Percentiles rank a stretch among this genome's conserved stretches.
These are phyloP conservation scores for Rosa lucieae DNA, from an alignment of 306 rosid genomes.

Conservation along the genomic window DNA sequence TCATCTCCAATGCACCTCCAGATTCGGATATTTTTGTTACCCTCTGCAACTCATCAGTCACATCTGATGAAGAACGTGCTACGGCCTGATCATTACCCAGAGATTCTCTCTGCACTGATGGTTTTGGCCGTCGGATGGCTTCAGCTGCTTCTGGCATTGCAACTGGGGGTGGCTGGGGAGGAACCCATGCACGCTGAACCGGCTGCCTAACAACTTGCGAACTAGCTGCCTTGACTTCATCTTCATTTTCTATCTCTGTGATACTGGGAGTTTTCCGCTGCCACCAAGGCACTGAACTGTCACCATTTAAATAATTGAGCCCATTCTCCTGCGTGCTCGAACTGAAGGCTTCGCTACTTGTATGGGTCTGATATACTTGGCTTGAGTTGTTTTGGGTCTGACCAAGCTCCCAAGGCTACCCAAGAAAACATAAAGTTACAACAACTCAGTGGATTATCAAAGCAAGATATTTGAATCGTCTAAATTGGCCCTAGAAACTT, in stretches of 20 bases:
- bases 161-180: constrained; percentile 93
- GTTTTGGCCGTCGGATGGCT: constrained; percentile 87
- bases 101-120: constrained; percentile 54
- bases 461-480: constrained; percentile 11
- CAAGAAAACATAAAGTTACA: constrained; percentile 34
- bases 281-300: constrained; percentile 67
- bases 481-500: neutral
- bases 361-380: constrained; percentile 51
- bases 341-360: constrained; percentile 40
- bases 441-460: constrained; percentile 27
- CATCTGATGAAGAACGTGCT: constrained; percentile 45
- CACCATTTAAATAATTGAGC: constrained; percentile 41
- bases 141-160: constrained; percentile 86
- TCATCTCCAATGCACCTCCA: constrained; percentile 48
- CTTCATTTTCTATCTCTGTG: constrained; percentile 58
- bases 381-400: constrained; percentile 55
- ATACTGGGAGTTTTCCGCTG: constrained; percentile 62
- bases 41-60: constrained; percentile 49
- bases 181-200: constrained; percentile 69
- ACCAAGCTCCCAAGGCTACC: constrained; percentile 80
- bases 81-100: constrained; percentile 42
- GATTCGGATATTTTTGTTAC: constrained; percentile 48
- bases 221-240: constrained; percentile 49
- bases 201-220: constrained; percentile 46
- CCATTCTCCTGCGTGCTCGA: constrained; percentile 45